These are phyloP conservation scores for Verticillium longisporum DNA, from an alignment of 2,329 filamentous ascomycete genomes.

Conservation along the genomic window DNA sequence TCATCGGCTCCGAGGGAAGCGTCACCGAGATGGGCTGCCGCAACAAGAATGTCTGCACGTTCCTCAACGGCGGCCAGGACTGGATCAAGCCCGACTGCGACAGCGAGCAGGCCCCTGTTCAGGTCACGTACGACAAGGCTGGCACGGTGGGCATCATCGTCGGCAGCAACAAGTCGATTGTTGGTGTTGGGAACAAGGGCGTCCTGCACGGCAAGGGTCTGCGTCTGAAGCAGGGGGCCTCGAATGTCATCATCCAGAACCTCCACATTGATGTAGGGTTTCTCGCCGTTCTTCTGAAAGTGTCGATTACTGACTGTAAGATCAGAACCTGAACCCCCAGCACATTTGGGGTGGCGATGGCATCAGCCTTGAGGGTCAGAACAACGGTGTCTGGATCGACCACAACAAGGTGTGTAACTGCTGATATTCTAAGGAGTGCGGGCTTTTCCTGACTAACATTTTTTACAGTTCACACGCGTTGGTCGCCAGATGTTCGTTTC, in stretches of 20 bases:
- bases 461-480: constrained; percentile 22
- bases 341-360: constrained; percentile 29
- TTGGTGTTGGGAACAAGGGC: constrained; percentile 28
- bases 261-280: constrained; percentile 11
- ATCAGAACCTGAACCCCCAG: constrained; percentile 30
- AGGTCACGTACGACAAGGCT: constrained; percentile 24
- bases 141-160: constrained; percentile 24
- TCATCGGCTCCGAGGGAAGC: constrained; percentile 15
- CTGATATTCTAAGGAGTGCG: background rate
- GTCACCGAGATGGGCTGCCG: constrained; percentile 16
- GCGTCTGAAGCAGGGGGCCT: constrained; percentile 21
- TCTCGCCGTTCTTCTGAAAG: constrained; percentile 28
- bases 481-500: constrained; percentile 33
- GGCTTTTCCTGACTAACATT: background rate
- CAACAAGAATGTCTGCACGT: constrained; percentile 7
- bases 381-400: constrained; percentile 27
- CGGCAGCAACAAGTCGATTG: constrained; percentile 30
- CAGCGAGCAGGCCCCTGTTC: constrained; percentile 5
- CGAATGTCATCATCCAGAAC: constrained; percentile 37
- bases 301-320: constrained; percentile 15
- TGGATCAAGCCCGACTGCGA: constrained; percentile 20
- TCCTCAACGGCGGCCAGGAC: constrained; percentile 11
- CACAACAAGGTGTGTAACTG: constrained; percentile 21
- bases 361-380: constrained; percentile 20
- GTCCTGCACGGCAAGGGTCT: constrained; percentile 34